Base-by-base conservation (phyloP, 2,329 filamentous ascomycete species). In the Fusarium neocosmosporiellum region DNA sequence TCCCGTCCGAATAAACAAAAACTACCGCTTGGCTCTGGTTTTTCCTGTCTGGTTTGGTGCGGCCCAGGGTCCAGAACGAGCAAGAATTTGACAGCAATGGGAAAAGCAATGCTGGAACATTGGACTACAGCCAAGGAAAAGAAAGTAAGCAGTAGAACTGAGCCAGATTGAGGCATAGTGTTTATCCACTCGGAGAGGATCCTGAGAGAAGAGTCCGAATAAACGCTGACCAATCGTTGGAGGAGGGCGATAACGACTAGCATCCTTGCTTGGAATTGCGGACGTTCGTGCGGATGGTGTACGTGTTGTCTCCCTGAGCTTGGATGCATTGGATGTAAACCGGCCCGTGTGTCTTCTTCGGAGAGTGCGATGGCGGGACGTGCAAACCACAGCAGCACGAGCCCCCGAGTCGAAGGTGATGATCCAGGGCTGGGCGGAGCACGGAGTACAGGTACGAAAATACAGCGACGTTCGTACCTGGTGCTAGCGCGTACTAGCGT, bases 291-390 rank as follows among this genome's bases (percentile, higher is more conserved):
- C 36, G 27, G 22, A 29, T 20, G 41, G 60, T 29, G 27, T 41
- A 53, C 43, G 60, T 57, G 46, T 57, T 57, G 34, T 39, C 22
- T 55, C 46, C 29, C 67, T 50, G 46, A 50, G 27, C 46, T 73
- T 60, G 29, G 29, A 58, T 34, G 53, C 34, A 59, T 65, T 73
- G 59, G 24, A 39, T 74, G 62, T 43, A 74, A 53, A 63, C 65
- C 67, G 71, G 62, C 67, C 68, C 67, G 71, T 68, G 73, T 71
- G 66, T 74, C 68, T 66, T 60, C 57, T 69, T 71, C 75, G 73
- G 75, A 66, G 75, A 77, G 62, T 63, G 73, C 70, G 70, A 75
- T 72, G 61, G 68, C 70, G 75, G 75, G 50, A 73, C 73, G 67
- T 76, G 71, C 70, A 59, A 69, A 64, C 60, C 50, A 53, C 61